Base-by-base conservation (phyloP, 768 basidiomycete genomes). In the Boletus subcaerulescens region DNA sequence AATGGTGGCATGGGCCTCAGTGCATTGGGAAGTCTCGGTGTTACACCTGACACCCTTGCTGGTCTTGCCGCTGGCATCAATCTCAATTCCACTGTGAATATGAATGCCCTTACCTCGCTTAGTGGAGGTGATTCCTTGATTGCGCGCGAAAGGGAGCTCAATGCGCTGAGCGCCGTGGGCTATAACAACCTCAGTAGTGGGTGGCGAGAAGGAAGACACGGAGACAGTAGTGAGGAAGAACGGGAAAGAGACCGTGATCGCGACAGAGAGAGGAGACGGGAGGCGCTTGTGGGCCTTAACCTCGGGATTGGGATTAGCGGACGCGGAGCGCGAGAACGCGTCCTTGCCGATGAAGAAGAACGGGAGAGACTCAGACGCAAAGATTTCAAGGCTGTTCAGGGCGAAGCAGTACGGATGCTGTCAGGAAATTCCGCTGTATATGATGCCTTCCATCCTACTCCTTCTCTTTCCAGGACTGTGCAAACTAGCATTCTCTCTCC, bases 401-500 rank as follows among this genome's bases (percentile, higher is more conserved):
- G 71, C 3, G 69, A 71, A 44, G 71, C 66, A 41, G 73, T 75
- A 20, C 64, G 70, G 18, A 61, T 80, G 50, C 61, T 79, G 9
- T 68, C 75, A 48, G 71, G 71, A 46, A 73, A 74, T 59, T 65
- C 80, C 3, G 74, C 76, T 22, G 80, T 87, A 2, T 92, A 82
- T 65, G 91, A 93, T 63, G 86, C 89, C 2, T 93, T 92, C 74
- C 86, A 91, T 66, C 82, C 85, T 1, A 79, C 86, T 1, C 76
- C 75, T 2, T 17, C 65, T 9, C 26, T 65, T 24, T 59, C 70
- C 15, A 63, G 71, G 60, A 68, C 58, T 40, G 40, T 56, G 26
- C 70, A 70, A n/a, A 40, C 56, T 13, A 56, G 56, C 29, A 44
- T 67, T 50, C 57, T 71, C 18, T 62, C 67, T 10, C 52, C 62